Conservation (phyloP, 1,284 basidiomycete genomes). For the Ceratobasidium sp. region DNA sequence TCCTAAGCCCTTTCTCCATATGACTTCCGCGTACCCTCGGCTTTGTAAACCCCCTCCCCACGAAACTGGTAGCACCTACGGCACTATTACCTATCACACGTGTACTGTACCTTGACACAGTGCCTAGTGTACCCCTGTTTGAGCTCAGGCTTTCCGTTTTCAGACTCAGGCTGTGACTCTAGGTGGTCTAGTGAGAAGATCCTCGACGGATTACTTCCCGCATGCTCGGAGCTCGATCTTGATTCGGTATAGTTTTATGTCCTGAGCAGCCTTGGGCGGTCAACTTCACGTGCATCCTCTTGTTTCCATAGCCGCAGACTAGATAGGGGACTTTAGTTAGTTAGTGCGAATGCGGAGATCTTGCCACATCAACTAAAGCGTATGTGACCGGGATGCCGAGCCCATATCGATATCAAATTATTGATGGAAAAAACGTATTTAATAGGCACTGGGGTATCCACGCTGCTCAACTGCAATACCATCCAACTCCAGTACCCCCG, state of each 20-base stretch:
- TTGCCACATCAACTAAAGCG: not conserved
- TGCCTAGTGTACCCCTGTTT: not conserved
- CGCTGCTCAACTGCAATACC: not conserved
- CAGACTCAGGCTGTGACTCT: slow-evolving; percentile 11
- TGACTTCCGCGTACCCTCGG: too few relatives aligned
- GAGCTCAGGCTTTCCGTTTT: slow-evolving; percentile 12
- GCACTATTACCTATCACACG: not conserved
- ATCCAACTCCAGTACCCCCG: not conserved
- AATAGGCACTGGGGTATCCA: not conserved
- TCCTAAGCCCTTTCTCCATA: too few relatives aligned
- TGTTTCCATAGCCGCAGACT: not conserved
- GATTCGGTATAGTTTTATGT: slow-evolving; percentile 7
- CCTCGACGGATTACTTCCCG: not conserved
- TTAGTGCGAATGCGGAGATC: not conserved
- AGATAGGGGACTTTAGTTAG: slow-evolving; percentile 25
- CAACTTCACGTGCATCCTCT: not conserved
- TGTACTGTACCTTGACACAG: not conserved
- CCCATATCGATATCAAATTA: not conserved
- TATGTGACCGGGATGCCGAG: not conserved
- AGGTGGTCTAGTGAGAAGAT: slow-evolving; percentile 13
- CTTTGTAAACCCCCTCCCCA: too few relatives aligned
- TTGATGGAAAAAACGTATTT: slow-evolving; percentile 2
- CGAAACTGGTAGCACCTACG: too few relatives aligned
- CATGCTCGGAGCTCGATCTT: not conserved
- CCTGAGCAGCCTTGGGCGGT: not conserved